Conservation (phyloP, 345 rosid genomes). For the Carallia brachiata region DNA sequence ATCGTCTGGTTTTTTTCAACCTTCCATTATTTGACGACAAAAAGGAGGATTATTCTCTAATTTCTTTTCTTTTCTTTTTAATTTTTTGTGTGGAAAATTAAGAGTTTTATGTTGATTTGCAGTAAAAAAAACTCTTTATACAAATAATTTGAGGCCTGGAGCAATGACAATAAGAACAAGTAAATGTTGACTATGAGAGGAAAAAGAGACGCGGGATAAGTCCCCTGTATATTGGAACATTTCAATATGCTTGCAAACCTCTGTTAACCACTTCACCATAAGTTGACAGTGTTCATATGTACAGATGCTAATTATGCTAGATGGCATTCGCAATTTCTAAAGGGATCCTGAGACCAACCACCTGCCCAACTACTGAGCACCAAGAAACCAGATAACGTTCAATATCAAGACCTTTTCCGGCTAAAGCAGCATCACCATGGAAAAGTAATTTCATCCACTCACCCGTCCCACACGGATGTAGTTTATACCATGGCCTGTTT, state of each 20-base stretch:
- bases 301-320: background rate
- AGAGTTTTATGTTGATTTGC: too few species aligned
- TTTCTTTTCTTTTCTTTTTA: too few species aligned
- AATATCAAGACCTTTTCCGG: slow-evolving; percentile 20
- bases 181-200: too few species aligned
- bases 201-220: background rate
- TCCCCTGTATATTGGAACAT: background rate
- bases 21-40: too few species aligned
- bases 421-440: slow-evolving; percentile 28
- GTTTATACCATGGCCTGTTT: slow-evolving; percentile 83
- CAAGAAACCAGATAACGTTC: slow-evolving; percentile 66
- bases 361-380: slow-evolving; percentile 86
- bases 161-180: too few species aligned
- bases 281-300: background rate
- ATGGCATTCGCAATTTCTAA: slow-evolving; percentile 34
- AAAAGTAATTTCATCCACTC: slow-evolving; percentile 82
- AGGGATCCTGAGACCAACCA: slow-evolving; percentile 63
- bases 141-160: too few species aligned
- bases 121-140: too few species aligned
- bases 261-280: background rate
- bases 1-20: too few species aligned
- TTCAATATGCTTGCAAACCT: background rate
- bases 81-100: too few species aligned
- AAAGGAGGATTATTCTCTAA: too few species aligned
- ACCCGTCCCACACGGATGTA: slow-evolving; percentile 89